Conservation (phyloP, 2,329 filamentous ascomycete species). For the Aspergillus vadensis region DNA sequence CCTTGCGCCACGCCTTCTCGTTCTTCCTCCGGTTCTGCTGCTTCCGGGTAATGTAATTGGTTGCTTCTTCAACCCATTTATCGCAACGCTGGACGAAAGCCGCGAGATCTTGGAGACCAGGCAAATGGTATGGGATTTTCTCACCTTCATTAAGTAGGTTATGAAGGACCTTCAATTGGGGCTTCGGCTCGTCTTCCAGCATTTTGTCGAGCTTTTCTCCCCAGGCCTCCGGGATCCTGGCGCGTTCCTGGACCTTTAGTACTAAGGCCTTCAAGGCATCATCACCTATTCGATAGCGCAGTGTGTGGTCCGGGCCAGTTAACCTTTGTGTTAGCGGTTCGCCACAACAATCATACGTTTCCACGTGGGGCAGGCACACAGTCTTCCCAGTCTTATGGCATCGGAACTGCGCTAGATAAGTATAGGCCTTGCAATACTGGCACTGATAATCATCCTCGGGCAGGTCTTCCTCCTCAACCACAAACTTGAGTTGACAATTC, state of each 20-base stretch:
- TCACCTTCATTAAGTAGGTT: slow-evolving; percentile 88
- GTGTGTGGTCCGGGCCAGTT: slow-evolving; percentile 67
- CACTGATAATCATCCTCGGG: slow-evolving; percentile 93
- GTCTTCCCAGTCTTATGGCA: slow-evolving; percentile 80
- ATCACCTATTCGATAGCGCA: slow-evolving; percentile 76
- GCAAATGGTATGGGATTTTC: slow-evolving; percentile 87
- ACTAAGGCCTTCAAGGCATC: slow-evolving; percentile 67
- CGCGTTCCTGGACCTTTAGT: slow-evolving; percentile 81
- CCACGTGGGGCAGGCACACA: slow-evolving; percentile 80
- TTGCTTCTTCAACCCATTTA: slow-evolving; percentile 96
- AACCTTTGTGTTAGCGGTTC: slow-evolving; percentile 67
- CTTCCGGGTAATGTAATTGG: slow-evolving; percentile 93
- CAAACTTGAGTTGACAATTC: slow-evolving; percentile 62
- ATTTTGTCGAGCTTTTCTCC: slow-evolving; percentile 84
- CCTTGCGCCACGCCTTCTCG: slow-evolving; percentile 80
- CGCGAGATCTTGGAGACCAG: slow-evolving; percentile 77
- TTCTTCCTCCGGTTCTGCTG: slow-evolving; percentile 96
- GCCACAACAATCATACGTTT: slow-evolving; percentile 77
- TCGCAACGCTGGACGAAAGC: slow-evolving; percentile 95
- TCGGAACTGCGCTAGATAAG: slow-evolving; percentile 86
- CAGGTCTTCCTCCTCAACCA: slow-evolving; percentile 71
- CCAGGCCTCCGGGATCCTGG: slow-evolving; percentile 83
- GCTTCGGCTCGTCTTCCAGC: slow-evolving; percentile 79
- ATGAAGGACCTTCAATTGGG: slow-evolving; percentile 82
- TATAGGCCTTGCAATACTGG: slow-evolving; percentile 86